phyloP scores from a whole-genome alignment of 495 filamentous ascomycete species.

The Penicillium pulvis region DNA sequence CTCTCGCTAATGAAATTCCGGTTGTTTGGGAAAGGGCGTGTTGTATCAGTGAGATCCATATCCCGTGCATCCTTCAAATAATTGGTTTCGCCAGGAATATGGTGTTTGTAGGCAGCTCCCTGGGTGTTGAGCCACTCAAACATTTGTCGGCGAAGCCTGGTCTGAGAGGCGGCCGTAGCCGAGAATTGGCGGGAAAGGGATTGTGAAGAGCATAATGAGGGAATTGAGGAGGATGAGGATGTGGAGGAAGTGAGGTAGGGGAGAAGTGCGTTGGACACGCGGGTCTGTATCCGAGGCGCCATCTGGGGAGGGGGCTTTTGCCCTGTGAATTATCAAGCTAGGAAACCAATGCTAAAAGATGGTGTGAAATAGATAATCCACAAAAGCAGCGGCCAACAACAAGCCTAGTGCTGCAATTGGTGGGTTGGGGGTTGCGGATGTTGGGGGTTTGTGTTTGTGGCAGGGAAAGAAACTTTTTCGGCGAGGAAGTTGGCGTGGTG shows the following conservation, averaged over 20 bases:
- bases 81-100: constrained; percentile 62
- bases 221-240: constrained; percentile 19
- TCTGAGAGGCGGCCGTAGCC: constrained; percentile 43
- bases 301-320: constrained; percentile 28
- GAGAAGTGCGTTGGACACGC: constrained; percentile 41
- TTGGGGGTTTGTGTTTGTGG: constrained; percentile 17
- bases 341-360: background rate
- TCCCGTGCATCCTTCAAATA: constrained; percentile 53
- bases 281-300: constrained; percentile 48
- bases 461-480: constrained; percentile 43
- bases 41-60: constrained; percentile 15
- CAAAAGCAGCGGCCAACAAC: constrained; percentile 15
- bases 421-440: background rate
- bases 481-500: constrained; percentile 17
- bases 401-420: constrained; percentile 26
- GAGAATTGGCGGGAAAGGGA: constrained; percentile 49
- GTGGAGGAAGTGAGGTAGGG: constrained; percentile 38
- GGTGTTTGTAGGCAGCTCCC: constrained; percentile 57
- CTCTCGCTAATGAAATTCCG: constrained; percentile 65
- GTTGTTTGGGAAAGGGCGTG: constrained; percentile 75
- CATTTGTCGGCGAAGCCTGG: constrained; percentile 58
- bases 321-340: constrained; percentile 5
- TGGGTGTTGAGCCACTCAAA: constrained; percentile 66
- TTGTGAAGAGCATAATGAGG: constrained; percentile 24
- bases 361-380: constrained; percentile 9